Base-by-base conservation (phyloP, 768 basidiomycete genomes). In the Suillus clintonianus region DNA sequence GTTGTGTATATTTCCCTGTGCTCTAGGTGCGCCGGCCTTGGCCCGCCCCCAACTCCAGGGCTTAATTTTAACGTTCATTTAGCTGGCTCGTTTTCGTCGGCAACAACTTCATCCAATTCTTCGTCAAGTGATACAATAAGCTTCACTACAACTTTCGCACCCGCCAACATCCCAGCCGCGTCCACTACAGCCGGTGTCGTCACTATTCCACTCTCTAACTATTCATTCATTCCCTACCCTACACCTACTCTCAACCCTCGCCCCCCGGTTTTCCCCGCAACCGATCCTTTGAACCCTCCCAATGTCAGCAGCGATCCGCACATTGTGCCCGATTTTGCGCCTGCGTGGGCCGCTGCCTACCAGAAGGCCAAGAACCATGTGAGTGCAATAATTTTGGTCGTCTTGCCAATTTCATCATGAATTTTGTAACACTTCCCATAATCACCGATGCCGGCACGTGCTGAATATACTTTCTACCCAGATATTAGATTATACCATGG, bases 211-310 rank as follows among this genome's bases (percentile, higher is more conserved):
- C 74, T 79, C 61, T 69, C 76, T 3, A 64, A 71, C 2, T 74
- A 77, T 64, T 57, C 79, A 0, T 88, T 89, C 76, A 73, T 79
- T 30, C 81, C 86, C 3, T 87, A 85, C 79, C 85, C 87, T 5
- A 77, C 82, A 13, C 86, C 88, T 13, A 80, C 83, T 1, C 81
- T 83, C 62, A 64, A 76, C 8, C 79, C 88, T 9, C 73, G 84
- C 56, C 77, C 82, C 1, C 80, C 80, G 9, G 76, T 83, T 5
- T 88, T 81, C 67, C 82, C 83, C n/a, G 74, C 77, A 8, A 80
- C 81, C 11, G 81, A 85, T 62, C 86, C 87, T 1, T 75, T 68
- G 19, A 75, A 76, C 24, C 87, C 87, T 0, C 86, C 88, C 1
- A 73, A 82, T 0, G 83, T 85, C 62, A 68, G 79, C 41, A 69